These are phyloP conservation scores for Neurospora pannonica DNA, from an alignment of 495 filamentous ascomycete species.

Conservation along the genomic window DNA sequence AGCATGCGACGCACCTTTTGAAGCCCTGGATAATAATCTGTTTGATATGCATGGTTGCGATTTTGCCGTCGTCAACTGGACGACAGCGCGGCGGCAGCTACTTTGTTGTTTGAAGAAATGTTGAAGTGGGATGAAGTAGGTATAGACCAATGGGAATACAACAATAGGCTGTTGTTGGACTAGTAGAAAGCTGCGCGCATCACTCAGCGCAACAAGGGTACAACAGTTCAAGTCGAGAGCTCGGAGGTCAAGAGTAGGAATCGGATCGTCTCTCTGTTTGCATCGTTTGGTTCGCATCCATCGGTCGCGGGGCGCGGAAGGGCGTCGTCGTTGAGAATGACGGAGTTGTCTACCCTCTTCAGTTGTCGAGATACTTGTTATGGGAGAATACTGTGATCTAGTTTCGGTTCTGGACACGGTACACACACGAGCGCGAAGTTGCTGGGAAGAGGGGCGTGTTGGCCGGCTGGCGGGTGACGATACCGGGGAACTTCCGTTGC, in stretches of 20 bases:
- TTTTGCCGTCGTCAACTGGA: slow-evolving; percentile 20
- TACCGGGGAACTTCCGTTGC: neutral
- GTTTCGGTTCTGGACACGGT: neutral
- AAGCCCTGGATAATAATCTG: slow-evolving; percentile 99
- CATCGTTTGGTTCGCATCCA: neutral
- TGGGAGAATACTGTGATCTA: neutral
- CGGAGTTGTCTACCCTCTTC: neutral
- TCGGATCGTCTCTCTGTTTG: neutral
- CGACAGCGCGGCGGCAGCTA: slow-evolving; percentile 12
- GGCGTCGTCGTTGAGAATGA: neutral
- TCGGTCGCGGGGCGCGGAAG: neutral
- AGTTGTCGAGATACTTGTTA: neutral
- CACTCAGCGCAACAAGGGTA: neutral
- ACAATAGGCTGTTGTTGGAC: neutral
- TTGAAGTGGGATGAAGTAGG: neutral
- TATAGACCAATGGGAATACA: neutral
- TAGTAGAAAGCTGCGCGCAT: neutral
- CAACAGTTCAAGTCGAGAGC: neutral
- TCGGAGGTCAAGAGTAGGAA: neutral
- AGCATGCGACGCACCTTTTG: slow-evolving; percentile 64
- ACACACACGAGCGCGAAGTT: neutral
- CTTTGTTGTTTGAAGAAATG: neutral
- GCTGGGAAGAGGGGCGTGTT: neutral
- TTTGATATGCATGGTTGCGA: slow-evolving; percentile 86
- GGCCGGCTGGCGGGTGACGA: neutral